Evolutionary conservation across 164 flowering plant genomes (phyloP).

Genomic region (Stephania yunnanensis): DNA sequence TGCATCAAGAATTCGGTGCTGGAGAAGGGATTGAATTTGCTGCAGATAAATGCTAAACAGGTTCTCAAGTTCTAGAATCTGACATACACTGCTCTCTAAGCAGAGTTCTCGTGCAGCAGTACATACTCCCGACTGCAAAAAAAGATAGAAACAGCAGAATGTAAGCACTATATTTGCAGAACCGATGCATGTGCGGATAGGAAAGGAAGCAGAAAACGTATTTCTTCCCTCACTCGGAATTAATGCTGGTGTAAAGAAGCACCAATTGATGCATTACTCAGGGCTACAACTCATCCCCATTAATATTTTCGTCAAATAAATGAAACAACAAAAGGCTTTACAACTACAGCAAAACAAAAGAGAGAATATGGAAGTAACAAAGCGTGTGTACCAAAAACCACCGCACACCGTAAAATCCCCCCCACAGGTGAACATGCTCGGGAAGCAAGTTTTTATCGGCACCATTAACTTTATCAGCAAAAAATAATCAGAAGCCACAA

Average conservation of each 20-base stretch:
- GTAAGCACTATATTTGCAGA: background rate
- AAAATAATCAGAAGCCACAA: too few relatives aligned
- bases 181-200: background rate
- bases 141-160: conserved; percentile 1
- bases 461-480: too few relatives aligned
- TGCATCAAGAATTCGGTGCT: background rate
- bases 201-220: background rate
- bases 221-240: background rate
- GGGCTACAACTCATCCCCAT: background rate
- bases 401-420: too few relatives aligned
- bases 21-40: background rate
- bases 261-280: background rate
- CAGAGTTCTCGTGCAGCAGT: conserved; percentile 37
- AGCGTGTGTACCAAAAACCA: too few relatives aligned
- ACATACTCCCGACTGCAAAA: conserved; percentile 72
- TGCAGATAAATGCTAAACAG: background rate
- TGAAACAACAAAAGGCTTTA: too few relatives aligned
- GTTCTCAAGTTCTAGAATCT: background rate
- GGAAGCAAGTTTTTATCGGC: too few relatives aligned
- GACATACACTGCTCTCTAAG: background rate
- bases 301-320: too few relatives aligned
- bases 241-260: background rate
- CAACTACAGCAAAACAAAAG: too few relatives aligned
- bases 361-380: too few relatives aligned
- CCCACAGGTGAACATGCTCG: too few relatives aligned